These are phyloP conservation scores for Trichoderma semiorbis DNA, from an alignment of 2,329 filamentous ascomycete genomes.

Conservation along the genomic window DNA sequence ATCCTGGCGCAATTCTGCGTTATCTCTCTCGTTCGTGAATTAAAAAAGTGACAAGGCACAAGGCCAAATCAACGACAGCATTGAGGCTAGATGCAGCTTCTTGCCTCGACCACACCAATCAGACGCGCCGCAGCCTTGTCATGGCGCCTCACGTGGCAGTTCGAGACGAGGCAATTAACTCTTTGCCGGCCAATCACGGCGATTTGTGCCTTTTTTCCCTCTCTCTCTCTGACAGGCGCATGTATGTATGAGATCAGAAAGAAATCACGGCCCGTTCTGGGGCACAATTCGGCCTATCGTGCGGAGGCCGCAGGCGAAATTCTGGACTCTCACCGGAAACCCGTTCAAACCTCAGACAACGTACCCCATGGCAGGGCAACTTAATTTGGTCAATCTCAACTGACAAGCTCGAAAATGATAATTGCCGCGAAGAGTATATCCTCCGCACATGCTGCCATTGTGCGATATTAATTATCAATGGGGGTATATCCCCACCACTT, in stretches of 20 bases:
- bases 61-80: neutral
- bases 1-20: neutral
- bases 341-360: constrained; percentile 2
- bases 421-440: neutral
- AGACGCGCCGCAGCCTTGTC: constrained; percentile 12
- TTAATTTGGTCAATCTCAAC: neutral
- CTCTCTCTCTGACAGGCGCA: neutral
- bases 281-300: neutral
- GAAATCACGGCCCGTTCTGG: neutral
- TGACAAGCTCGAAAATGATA: neutral
- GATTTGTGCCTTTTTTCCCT: neutral
- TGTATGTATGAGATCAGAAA: neutral
- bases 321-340: neutral
- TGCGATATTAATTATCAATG: neutral
- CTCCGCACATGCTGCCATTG: constrained; percentile 3
- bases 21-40: neutral
- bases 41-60: neutral
- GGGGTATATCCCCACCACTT: neutral
- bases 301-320: neutral
- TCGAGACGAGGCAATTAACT: constrained; percentile 16
- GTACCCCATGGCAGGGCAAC: neutral
- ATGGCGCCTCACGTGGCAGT: constrained; percentile 11
- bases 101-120: constrained; percentile 1
- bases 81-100: neutral
- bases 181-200: neutral